Evolutionary conservation across 306 rosid genomes (phyloP).

Genomic region (Castanea crenata): DNA sequence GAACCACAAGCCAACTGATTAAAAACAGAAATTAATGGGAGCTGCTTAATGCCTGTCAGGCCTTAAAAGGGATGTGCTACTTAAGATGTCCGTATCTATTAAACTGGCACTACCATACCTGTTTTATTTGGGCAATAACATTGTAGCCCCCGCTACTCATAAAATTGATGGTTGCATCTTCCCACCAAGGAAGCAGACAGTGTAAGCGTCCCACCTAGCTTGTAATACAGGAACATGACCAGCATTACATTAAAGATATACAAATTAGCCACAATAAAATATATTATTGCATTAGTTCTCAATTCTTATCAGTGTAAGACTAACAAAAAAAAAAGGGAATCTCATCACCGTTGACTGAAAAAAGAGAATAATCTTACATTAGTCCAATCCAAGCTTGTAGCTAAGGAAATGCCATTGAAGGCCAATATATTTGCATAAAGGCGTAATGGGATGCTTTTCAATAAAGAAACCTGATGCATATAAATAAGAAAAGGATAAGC

Average conservation of each 20-base stretch:
- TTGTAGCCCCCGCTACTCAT: slow-evolving; percentile 55
- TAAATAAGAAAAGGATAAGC: neutral
- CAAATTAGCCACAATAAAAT: neutral
- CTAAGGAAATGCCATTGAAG: slow-evolving; percentile 38
- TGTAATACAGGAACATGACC: neutral
- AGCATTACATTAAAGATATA: neutral
- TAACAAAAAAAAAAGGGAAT: neutral
- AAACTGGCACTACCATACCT: slow-evolving; percentile 20
- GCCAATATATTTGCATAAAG: slow-evolving; percentile 41
- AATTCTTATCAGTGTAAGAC: neutral
- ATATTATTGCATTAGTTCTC: neutral
- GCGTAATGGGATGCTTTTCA: slow-evolving; percentile 49
- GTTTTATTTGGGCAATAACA: slow-evolving; percentile 39
- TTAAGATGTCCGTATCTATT: neutral
- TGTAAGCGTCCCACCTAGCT: slow-evolving; percentile 57
- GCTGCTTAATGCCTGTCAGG: neutral
- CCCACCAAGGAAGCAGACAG: slow-evolving; percentile 60
- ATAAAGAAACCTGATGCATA: slow-evolving; percentile 42
- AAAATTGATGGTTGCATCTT: slow-evolving; percentile 47
- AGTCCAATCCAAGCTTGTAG: slow-evolving; percentile 54
- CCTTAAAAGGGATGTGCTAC: neutral
- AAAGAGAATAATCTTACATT: slow-evolving; percentile 31
- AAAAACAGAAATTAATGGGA: neutral
- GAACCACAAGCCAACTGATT: neutral
- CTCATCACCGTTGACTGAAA: neutral